Evolutionary conservation across 1,284 basidiomycete species (phyloP), one percentile per base, ranked within the genome.

Genomic region (Caloboletus inedulis): DNA sequence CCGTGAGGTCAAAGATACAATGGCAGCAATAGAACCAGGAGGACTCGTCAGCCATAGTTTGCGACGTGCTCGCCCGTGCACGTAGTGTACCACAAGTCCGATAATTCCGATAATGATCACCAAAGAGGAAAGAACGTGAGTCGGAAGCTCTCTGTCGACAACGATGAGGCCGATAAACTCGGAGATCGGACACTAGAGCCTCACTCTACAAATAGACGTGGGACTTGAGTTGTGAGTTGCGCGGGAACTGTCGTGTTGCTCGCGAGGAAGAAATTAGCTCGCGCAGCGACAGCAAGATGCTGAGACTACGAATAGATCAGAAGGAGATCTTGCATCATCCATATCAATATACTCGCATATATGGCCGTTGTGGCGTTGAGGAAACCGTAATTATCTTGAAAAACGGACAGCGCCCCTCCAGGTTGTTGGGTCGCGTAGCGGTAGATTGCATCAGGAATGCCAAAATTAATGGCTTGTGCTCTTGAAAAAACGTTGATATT

Each of bases 1-100:
- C 27, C 75, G 79, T 1, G 80, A 70, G 0, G 85, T 83, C 52
- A 84, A 71, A 3, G 84, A 75, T 7, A 79, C 69, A 29, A 77
- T 71, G 7, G 77, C 69, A 4, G 77, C 84, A 42, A 87, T 81
- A 33, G 75, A 78, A n/a, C 85, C 84, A 0, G 84, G 84, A 7
- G 74, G 71, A 21, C 77, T 69, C 3, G 81, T 73, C 13, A 87
- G 69, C 60, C 76, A 76, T n/a, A 87, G 64, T 23, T 69, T 65
- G 41, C 74, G 73, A 33, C 84, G 75, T 51, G 76, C 67, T 29
- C 69, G 72, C 34, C 70, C 69, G 63, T 82, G 77, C 18, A 75
- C 47, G 51, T 78, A 58, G 47, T 84, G 81, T 14, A 82, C 47
- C 44, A 70, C 57, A 14, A 80, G 45, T 27, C 78, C 79, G 19